Evolutionary conservation across 1,284 basidiomycete genomes (phyloP).

Genomic region (Ceratobasidium theobromae): DNA sequence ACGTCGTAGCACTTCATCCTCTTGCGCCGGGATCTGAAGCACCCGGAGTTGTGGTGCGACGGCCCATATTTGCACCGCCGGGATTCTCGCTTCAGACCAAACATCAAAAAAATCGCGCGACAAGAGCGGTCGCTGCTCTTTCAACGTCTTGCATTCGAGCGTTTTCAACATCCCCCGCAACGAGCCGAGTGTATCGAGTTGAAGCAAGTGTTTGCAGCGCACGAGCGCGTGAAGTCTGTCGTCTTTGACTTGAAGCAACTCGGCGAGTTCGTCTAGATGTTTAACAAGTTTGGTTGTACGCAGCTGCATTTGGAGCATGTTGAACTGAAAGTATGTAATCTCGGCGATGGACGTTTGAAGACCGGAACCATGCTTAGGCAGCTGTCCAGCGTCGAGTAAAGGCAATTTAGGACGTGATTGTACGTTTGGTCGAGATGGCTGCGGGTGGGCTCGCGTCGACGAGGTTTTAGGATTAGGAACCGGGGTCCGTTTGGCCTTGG

Average conservation of each 20-base stretch:
- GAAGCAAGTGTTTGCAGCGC: not conserved
- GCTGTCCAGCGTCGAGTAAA: too few species aligned
- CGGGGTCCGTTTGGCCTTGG: not conserved
- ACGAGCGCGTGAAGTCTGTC: not conserved
- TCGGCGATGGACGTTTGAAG: too few species aligned
- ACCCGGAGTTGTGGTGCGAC: not conserved
- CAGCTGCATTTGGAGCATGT: not conserved
- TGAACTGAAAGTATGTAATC: not conserved
- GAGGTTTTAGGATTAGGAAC: not conserved
- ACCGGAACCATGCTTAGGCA: too few species aligned
- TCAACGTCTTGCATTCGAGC: not conserved
- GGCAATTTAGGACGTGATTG: too few species aligned
- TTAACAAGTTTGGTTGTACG: not conserved
- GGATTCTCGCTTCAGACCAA: not conserved
- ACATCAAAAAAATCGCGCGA: not conserved
- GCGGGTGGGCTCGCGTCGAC: too few species aligned
- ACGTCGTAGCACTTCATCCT: not conserved
- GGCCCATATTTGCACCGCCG: not conserved
- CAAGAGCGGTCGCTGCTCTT: not conserved
- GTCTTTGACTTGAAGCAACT: not conserved
- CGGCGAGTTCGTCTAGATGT: not conserved
- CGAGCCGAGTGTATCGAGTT: not conserved
- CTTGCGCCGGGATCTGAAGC: not conserved
- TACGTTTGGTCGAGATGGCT: too few species aligned
- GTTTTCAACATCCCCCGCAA: not conserved